A percentile compares a stretch with the other conserved stretches of the same genome.
Conservation (phyloP, 1,284 basidiomycete species). For the Caloboletus firmus region DNA sequence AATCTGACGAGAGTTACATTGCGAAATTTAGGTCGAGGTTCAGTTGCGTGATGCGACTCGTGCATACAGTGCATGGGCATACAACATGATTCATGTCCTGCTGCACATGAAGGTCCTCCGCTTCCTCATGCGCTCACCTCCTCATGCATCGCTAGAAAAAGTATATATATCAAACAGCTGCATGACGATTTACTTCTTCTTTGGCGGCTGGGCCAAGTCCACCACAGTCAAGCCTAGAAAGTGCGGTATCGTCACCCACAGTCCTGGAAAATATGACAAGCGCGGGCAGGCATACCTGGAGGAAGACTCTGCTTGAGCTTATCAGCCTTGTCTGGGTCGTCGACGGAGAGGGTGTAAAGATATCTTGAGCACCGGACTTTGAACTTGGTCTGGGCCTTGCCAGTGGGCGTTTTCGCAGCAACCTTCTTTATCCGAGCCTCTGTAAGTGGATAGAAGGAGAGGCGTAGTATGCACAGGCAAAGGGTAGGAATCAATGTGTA, state of each 20-base stretch:
- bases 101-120: slow-evolving; percentile 4
- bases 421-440: slow-evolving; percentile 98
- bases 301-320: slow-evolving; percentile 96
- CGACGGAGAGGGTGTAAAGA: slow-evolving; percentile 95
- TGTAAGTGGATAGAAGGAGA: slow-evolving; percentile 30
- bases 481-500: not conserved
- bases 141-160: not conserved
- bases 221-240: slow-evolving; percentile 58
- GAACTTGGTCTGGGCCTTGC: slow-evolving; percentile 93
- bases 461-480: not conserved
- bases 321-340: slow-evolving; percentile 98
- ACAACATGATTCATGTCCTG: slow-evolving; percentile 18
- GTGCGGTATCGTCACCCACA: not conserved
- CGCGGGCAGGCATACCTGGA: slow-evolving; percentile 66
- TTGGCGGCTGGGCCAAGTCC: slow-evolving; percentile 62
- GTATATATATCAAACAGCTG: not conserved
- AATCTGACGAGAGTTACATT: not conserved
- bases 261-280: not conserved
- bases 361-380: slow-evolving; percentile 98
- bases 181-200: slow-evolving; percentile 66
- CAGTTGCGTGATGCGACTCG: slow-evolving; percentile 12
- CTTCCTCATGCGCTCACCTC: not conserved
- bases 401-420: slow-evolving; percentile 62
- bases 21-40: slow-evolving; percentile 2
- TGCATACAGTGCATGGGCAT: slow-evolving; percentile 26